phyloP scores from a whole-genome alignment of 768 basidiomycete species.

The Lentinus brumalis region DNA sequence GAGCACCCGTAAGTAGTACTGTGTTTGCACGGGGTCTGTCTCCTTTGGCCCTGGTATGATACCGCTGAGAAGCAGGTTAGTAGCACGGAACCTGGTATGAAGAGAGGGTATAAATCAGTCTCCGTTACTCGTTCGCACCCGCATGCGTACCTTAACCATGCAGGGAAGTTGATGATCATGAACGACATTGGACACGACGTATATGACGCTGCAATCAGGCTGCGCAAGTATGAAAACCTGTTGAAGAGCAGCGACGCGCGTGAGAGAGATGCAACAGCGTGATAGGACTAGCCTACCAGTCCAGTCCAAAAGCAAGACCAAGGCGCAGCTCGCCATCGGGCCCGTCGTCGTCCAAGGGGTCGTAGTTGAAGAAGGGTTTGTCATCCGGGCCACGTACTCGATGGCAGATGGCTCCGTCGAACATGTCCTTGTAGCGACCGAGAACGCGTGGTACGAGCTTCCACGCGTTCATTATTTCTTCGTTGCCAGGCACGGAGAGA shows the following conservation, averaged over 20 bases:
- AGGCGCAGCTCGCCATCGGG: slow-evolving; percentile 31
- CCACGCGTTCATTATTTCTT: slow-evolving; percentile 28
- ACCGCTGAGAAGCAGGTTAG: neutral
- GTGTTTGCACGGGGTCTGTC: slow-evolving; percentile 6
- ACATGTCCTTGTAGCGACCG: slow-evolving; percentile 28
- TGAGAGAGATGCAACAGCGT: neutral
- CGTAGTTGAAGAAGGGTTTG: slow-evolving; percentile 30
- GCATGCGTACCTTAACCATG: slow-evolving; percentile 30
- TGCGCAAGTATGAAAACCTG: slow-evolving; percentile 40
- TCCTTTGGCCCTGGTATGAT: slow-evolving; percentile 20
- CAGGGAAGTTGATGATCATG: slow-evolving; percentile 34
- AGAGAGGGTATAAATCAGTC: slow-evolving; percentile 5
- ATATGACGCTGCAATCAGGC: slow-evolving; percentile 38
- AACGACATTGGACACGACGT: slow-evolving; percentile 38
- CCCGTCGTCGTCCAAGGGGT: slow-evolving; percentile 2
- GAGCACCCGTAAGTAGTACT: neutral
- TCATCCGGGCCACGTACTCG: slow-evolving; percentile 30
- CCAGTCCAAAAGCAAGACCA: slow-evolving; percentile 32
- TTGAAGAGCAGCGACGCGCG: neutral
- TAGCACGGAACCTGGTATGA: slow-evolving; percentile 23
- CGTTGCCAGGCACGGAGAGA: slow-evolving; percentile 24
- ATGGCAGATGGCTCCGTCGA: slow-evolving; percentile 32
- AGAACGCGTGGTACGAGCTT: neutral
- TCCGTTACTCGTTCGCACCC: slow-evolving; percentile 26
- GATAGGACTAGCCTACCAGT: slow-evolving; percentile 31